These are phyloP conservation scores for Cutaneotrichosporon sp. DNA, from an alignment of 1,284 basidiomycete genomes.

Conservation along the genomic window DNA sequence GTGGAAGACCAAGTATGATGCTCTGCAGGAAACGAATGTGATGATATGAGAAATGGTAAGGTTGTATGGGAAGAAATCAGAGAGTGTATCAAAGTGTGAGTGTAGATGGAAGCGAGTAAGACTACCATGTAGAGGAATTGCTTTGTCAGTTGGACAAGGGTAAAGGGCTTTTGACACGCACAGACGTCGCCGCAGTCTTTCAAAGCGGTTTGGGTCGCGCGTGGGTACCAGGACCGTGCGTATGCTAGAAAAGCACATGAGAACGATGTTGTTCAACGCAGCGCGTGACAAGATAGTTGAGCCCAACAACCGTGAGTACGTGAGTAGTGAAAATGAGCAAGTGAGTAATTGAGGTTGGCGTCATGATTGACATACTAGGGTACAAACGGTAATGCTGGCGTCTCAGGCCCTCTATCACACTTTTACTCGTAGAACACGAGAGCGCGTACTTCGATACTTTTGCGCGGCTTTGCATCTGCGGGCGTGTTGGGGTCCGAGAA, in stretches of 20 bases:
- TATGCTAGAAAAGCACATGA: too few relatives aligned
- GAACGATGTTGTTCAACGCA: too few relatives aligned
- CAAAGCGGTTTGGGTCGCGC: not conserved
- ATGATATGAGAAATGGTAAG: not conserved
- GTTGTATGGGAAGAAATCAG: not conserved
- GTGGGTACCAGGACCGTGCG: too few relatives aligned
- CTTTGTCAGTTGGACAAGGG: too few relatives aligned
- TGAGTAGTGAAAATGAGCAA: too few relatives aligned
- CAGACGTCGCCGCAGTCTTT: not conserved
- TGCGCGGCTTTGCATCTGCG: constrained; percentile 17
- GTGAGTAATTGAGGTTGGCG: too few relatives aligned
- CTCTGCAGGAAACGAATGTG: not conserved
- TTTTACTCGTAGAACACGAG: constrained; percentile 27
- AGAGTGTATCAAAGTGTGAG: not conserved
- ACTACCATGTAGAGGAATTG: not conserved
- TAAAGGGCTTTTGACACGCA: not conserved
- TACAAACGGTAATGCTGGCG: not conserved
- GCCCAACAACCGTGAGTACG: too few relatives aligned
- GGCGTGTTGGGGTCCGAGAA: constrained; percentile 25
- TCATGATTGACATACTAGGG: not conserved
- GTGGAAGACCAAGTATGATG: not conserved
- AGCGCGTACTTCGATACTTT: constrained; percentile 28
- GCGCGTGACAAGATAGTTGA: too few relatives aligned
- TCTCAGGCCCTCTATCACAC: too few relatives aligned
- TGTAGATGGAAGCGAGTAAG: not conserved